These are phyloP conservation scores for Neonectria neomacrospora DNA, from an alignment of 2,329 filamentous ascomycete genomes.

Conservation along the genomic window DNA sequence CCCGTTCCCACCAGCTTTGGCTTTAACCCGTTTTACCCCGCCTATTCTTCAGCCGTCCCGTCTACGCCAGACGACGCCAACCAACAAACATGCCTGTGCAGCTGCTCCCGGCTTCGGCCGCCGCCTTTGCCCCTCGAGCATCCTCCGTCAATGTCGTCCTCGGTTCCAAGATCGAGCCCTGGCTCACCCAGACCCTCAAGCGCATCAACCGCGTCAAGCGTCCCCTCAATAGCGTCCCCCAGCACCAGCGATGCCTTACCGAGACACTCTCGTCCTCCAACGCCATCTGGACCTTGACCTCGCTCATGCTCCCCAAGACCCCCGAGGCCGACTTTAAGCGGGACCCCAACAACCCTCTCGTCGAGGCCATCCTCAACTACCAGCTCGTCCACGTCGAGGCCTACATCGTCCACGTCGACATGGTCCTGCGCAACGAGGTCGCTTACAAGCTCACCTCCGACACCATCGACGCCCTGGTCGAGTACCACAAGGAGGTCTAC, in stretches of 20 bases:
- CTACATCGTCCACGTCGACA: constrained; percentile 98
- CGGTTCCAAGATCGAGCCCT: constrained; percentile 90
- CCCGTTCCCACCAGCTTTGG: constrained; percentile 21
- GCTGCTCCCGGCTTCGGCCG: constrained; percentile 93
- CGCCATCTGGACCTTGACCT: constrained; percentile 94
- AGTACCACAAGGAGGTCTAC: constrained; percentile 97
- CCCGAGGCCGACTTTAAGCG: constrained; percentile 86
- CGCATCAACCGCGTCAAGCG: constrained; percentile 97
- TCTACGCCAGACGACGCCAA: constrained; percentile 28
- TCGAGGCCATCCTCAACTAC: constrained; percentile 92
- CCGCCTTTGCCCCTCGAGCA: constrained; percentile 90
- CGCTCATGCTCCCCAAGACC: constrained; percentile 90
- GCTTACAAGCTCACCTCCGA: constrained; percentile 97
- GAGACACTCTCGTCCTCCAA: constrained; percentile 90
- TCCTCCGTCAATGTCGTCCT: constrained; percentile 95
- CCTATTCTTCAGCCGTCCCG: constrained; percentile 28
- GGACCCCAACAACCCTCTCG: constrained; percentile 66
- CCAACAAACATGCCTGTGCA: constrained; percentile 81
- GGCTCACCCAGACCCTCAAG: constrained; percentile 96
- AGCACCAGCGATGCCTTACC: constrained; percentile 94
- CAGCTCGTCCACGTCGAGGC: constrained; percentile 94
- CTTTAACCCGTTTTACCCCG: not conserved
- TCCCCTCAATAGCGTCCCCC: constrained; percentile 94
- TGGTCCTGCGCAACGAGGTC: constrained; percentile 97
- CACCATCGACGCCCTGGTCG: constrained; percentile 90